Evolutionary conservation across 139 green algal species (phyloP).

Genomic region (Pleodorina starrii): DNA sequence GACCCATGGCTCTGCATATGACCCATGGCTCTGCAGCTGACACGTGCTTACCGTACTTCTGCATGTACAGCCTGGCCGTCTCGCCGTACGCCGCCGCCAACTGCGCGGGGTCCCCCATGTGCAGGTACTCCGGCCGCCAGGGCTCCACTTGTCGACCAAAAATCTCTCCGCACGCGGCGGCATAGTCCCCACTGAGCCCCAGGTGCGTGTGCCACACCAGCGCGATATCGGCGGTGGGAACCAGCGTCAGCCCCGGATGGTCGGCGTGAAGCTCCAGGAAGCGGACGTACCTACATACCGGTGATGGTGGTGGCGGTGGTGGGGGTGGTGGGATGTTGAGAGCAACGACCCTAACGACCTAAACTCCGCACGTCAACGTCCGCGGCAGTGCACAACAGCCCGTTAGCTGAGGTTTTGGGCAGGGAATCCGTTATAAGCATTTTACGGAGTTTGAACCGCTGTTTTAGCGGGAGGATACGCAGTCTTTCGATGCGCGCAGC

Average conservation of each 20-base stretch:
- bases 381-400: too few relatives aligned
- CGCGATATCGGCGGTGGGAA: conserved; percentile 30
- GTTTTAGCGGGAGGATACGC: too few relatives aligned
- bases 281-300: background rate
- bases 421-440: too few relatives aligned
- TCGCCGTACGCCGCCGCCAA: background rate
- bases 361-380: too few relatives aligned
- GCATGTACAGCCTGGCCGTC: background rate
- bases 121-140: conserved; percentile 21
- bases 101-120: background rate
- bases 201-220: conserved; percentile 45
- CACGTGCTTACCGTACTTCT: background rate
- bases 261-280: conserved; percentile 23
- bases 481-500: too few relatives aligned
- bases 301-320: background rate
- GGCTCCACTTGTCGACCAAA: background rate
- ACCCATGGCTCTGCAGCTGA: too few relatives aligned
- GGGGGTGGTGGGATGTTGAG: background rate
- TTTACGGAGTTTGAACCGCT: too few relatives aligned
- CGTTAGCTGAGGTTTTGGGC: too few relatives aligned
- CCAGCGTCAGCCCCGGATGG: background rate
- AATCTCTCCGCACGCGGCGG: background rate
- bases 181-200: background rate
- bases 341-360: background rate
- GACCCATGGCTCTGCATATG: too few relatives aligned